phyloP scores from a whole-genome alignment of 148 eudicot species.

The Rhododendron kiyosumense region DNA sequence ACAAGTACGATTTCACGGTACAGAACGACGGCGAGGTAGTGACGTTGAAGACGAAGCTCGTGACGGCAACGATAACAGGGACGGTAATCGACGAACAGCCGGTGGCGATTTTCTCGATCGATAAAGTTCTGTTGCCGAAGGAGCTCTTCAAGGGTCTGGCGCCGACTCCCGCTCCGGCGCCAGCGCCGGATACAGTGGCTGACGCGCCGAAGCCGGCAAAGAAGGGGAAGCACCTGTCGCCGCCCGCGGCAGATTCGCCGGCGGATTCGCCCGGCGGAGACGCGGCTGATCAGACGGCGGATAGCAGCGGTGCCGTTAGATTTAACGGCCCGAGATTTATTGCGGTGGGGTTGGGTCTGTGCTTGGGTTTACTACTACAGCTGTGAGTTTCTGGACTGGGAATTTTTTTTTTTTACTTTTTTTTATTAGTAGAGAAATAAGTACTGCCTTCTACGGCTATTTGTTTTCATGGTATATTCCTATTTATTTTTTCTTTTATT shows the following conservation, averaged over 20 bases:
- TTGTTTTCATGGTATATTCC: neutral
- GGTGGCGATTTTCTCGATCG: slow-evolving; percentile 48
- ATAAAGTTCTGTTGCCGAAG: slow-evolving; percentile 66
- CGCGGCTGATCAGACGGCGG: slow-evolving; percentile 48
- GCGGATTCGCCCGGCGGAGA: slow-evolving; percentile 29
- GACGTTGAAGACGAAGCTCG: slow-evolving; percentile 57
- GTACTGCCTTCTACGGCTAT: neutral
- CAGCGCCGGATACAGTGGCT: slow-evolving; percentile 49
- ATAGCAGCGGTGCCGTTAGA: slow-evolving; percentile 31
- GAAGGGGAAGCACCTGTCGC: slow-evolving; percentile 40
- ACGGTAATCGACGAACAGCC: slow-evolving; percentile 75
- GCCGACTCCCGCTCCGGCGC: slow-evolving; percentile 72
- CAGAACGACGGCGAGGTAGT: slow-evolving; percentile 80
- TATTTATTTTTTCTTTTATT: neutral
- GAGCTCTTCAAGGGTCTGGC: slow-evolving; percentile 65
- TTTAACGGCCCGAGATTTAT: slow-evolving; percentile 25
- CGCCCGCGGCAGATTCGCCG: slow-evolving; percentile 25
- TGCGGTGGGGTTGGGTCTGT: slow-evolving; percentile 35
- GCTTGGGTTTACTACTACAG: slow-evolving; percentile 26
- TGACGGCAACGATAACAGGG: slow-evolving; percentile 56
- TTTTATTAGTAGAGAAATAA: neutral
- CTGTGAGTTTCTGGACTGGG: slow-evolving; percentile 11
- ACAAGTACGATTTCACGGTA: slow-evolving; percentile 55
- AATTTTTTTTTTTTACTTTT: no score
- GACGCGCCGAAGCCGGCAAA: slow-evolving; percentile 36